phyloP scores from a whole-genome alignment of 2,329 filamentous ascomycete genomes.

The Penicillium sp. region DNA sequence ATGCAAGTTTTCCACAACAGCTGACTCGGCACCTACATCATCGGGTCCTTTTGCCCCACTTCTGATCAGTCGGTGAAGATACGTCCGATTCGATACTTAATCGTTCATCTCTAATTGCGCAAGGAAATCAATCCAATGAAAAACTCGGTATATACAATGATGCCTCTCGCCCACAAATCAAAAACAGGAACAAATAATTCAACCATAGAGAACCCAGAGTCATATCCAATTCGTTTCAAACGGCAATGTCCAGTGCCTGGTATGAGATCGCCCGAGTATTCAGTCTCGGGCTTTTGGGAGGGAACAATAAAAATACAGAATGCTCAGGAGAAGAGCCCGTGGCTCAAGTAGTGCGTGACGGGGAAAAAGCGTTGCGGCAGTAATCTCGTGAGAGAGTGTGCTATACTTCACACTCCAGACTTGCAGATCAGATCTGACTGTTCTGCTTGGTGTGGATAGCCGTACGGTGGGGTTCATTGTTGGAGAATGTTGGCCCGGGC shows the following conservation, averaged over 20 bases:
- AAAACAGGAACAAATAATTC: conserved; percentile 13
- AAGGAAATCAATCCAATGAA: conserved; percentile 8
- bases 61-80: background rate
- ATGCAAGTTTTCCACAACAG: conserved; percentile 18
- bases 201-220: conserved; percentile 25
- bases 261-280: conserved; percentile 20
- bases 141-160: conserved; percentile 24
- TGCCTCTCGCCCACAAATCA: conserved; percentile 17
- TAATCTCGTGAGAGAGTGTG: conserved; percentile 21
- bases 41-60: conserved; percentile 19
- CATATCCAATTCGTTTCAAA: conserved; percentile 31
- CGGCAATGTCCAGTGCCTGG: conserved; percentile 24
- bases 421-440: conserved; percentile 24
- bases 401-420: conserved; percentile 8
- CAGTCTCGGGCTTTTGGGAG: conserved; percentile 20
- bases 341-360: conserved; percentile 8
- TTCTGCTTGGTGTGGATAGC: conserved; percentile 31
- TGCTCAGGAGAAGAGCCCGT: conserved; percentile 8
- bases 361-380: conserved; percentile 23
- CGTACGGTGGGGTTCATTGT: conserved; percentile 25
- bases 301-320: conserved; percentile 28
- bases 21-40: conserved; percentile 27
- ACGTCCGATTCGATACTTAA: background rate
- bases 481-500: conserved; percentile 36
- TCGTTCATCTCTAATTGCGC: background rate